Percentiles rank a stretch among this genome's conserved stretches.
Evolutionary conservation across 371 early-diverging fungal genomes (phyloP).

Genomic region (Apophysomyces elegans): DNA sequence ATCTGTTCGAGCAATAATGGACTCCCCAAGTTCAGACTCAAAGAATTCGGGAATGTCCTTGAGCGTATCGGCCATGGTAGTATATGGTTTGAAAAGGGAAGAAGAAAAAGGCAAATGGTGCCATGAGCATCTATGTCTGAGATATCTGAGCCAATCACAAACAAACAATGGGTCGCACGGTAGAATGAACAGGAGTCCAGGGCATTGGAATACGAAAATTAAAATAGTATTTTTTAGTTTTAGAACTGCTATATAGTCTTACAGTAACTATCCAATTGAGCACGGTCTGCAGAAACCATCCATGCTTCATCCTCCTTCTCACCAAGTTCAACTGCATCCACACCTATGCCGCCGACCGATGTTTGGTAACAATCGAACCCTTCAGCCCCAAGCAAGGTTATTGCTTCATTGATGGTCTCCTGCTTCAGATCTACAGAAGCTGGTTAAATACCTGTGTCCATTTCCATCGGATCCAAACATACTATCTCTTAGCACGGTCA

Average conservation of each 20-base stretch:
- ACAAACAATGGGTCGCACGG: background rate
- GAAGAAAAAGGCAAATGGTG: constrained; percentile 16
- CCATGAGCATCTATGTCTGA: background rate
- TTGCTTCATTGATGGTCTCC: constrained; percentile 45
- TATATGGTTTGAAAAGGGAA: constrained; percentile 1
- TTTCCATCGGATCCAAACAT: constrained; percentile 18
- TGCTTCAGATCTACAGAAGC: constrained; percentile 30
- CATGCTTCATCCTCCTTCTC: constrained; percentile 29
- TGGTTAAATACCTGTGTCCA: background rate
- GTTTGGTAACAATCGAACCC: constrained; percentile 80
- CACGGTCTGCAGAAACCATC: constrained; percentile 33
- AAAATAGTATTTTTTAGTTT: no score
- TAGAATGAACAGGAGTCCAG: no score
- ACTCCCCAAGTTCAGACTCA: constrained; percentile 88
- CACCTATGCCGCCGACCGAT: constrained; percentile 77
- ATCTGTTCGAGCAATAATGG: constrained; percentile 85
- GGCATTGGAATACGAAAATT: no score
- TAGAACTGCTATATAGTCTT: background rate
- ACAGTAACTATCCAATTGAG: constrained; percentile 24
- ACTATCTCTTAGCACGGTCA: constrained; percentile 81
- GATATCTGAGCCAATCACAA: constrained; percentile 4
- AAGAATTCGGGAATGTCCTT: constrained; percentile 93
- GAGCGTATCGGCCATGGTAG: constrained; percentile 56
- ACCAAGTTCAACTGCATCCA: constrained; percentile 39
- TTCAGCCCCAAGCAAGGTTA: constrained; percentile 45